Conservation (phyloP, 2,329 filamentous ascomycete genomes). For the Falciphora oryzae region DNA sequence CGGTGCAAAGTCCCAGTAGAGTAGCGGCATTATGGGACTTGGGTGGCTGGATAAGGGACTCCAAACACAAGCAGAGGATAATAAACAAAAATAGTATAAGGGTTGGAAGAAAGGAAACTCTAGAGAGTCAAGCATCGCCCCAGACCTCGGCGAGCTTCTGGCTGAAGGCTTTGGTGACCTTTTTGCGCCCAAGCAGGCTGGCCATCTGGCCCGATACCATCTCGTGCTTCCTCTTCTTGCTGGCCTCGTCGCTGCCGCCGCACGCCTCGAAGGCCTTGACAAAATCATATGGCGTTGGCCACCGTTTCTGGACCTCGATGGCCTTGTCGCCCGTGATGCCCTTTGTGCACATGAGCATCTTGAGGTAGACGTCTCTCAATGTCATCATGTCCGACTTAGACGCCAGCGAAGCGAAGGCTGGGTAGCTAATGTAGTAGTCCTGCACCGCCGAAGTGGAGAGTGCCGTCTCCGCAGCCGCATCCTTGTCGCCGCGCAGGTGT, state of each 20-base stretch:
- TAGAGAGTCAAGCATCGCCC: conserved; percentile 41
- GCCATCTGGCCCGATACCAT: conserved; percentile 54
- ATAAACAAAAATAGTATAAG: background rate
- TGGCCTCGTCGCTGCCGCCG: conserved; percentile 33
- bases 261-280: conserved; percentile 62
- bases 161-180: conserved; percentile 59
- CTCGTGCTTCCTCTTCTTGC: conserved; percentile 51
- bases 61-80: background rate
- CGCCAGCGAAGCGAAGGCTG: conserved; percentile 64
- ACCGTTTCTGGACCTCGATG: conserved; percentile 71
- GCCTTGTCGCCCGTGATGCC: conserved; percentile 74
- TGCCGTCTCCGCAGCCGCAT: background rate
- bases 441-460: background rate
- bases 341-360: conserved; percentile 79
- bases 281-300: conserved; percentile 67
- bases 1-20: conserved; percentile 18
- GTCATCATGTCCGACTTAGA: conserved; percentile 73
- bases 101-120: background rate
- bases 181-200: conserved; percentile 60
- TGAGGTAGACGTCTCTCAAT: conserved; percentile 68
- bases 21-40: background rate
- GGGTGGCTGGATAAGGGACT: conserved; percentile 5
- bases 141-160: conserved; percentile 68
- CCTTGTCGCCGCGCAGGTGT: conserved; percentile 44
- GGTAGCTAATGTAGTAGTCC: conserved; percentile 59